Base-by-base conservation (phyloP, 768 basidiomycete species). In the Symmetrospora coprosmae region DNA sequence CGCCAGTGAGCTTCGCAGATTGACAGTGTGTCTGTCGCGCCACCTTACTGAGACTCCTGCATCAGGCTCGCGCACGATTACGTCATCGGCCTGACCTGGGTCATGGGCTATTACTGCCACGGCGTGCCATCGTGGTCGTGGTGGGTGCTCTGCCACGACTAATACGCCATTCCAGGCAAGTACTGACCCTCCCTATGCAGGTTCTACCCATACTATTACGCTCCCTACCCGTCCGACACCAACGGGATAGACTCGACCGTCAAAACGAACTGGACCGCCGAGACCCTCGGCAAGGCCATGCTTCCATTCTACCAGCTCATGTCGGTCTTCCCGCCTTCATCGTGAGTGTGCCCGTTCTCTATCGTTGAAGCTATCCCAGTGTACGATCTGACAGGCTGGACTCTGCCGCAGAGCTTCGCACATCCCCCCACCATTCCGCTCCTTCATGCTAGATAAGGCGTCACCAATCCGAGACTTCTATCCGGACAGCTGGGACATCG, bases 141-240 rank as follows among this genome's bases (percentile, higher is more conserved):
- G 55, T 58, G 25, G 30, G 55, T 21, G 11, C n/a, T n/a, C n/a
- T n/a, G n/a, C n/a, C n/a, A n/a, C 17, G 17, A 21, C 28, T 47
- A 14, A 27, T 40, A 7, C 28, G 25, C 25, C 5, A 4, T 27
- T 7, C 4, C 27, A 31, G 28, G 49, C 35, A 28, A 33, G 21
- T 46, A 17, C 43, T 34, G 31, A 58, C 28, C 4, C 11, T 30
- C 7, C 9, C 30, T 50, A 23, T 11, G 16, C 49, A 58, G 94
- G 94, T 97, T 91, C 75, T 97, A 96, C 74, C 76, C 90, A 72
- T 96, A 94, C 71, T 90, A 97, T 71, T 99, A 91, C 72, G 86
- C 92, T 0, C 92, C 92, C 23, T 43, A 28, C 14, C 46, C 23
- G 9, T 33, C 53, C 61, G 37, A 28, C 33, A 17, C 72, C 84